Conservation (phyloP, 768 basidiomycete genomes). For the Boletus rubroflammeus region DNA sequence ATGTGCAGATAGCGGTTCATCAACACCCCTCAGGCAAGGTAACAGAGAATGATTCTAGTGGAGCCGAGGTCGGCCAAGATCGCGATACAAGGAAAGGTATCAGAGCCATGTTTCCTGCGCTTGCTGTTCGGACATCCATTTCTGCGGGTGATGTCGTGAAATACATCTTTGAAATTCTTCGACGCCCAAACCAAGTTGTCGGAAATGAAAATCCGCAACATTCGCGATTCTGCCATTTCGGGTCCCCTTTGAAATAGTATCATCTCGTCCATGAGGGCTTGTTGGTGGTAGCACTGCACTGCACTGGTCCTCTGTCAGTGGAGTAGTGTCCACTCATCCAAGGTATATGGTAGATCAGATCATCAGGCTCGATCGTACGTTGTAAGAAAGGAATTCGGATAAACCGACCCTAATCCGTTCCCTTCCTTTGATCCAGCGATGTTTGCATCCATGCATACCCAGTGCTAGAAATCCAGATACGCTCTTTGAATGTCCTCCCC, state of each 20-base stretch:
- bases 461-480: conserved; percentile 13
- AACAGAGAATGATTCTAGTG: not conserved
- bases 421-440: not conserved
- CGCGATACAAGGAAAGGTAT: conserved; percentile 2
- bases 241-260: conserved; percentile 8
- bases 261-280: conserved; percentile 10
- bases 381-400: too few relatives aligned
- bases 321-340: not conserved
- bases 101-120: too few relatives aligned
- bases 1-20: conserved; percentile 4
- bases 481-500: not conserved
- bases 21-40: not conserved
- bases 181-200: conserved; percentile 7
- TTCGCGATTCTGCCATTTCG: not conserved
- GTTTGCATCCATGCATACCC: conserved; percentile 10
- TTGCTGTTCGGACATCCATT: not conserved
- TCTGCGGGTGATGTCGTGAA: not conserved
- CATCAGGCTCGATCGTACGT: not conserved
- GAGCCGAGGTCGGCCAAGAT: conserved; percentile 12
- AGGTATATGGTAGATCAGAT: too few relatives aligned
- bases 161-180: not conserved
- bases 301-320: conserved; percentile 18
- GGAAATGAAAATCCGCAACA: conserved; percentile 20
- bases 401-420: not conserved
- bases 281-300: conserved; percentile 14